A percentile compares a stretch with the other conserved stretches of the same genome.
Evolutionary conservation across 2,329 filamentous ascomycete species (phyloP).

Genomic region (Diaporthe sp.): DNA sequence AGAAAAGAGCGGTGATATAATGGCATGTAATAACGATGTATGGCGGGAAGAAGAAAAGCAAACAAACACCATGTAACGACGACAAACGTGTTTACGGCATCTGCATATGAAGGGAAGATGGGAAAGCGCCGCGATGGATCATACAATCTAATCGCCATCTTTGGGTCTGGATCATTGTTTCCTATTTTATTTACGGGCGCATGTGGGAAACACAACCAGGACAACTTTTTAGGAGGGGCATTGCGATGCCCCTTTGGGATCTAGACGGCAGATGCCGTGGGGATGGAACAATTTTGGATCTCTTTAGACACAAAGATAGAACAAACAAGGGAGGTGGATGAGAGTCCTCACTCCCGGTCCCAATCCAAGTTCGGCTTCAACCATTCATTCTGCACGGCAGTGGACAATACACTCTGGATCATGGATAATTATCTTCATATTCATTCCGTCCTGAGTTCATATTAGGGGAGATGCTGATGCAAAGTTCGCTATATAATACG

Average conservation of each 20-base stretch:
- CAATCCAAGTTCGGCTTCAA: neutral
- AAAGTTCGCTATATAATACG: constrained; percentile 17
- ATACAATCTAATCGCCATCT: too few species aligned
- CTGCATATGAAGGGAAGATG: constrained; percentile 11
- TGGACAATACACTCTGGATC: neutral
- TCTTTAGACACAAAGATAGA: constrained; percentile 1
- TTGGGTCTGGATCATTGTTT: neutral
- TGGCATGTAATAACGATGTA: neutral
- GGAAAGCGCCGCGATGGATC: neutral
- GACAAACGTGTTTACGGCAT: constrained; percentile 18
- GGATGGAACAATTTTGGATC: neutral
- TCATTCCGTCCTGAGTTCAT: neutral
- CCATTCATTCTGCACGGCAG: neutral
- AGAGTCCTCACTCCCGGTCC: neutral
- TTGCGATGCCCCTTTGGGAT: neutral
- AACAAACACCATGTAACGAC: neutral
- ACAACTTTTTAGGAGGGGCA: neutral
- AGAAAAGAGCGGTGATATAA: neutral
- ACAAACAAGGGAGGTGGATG: neutral
- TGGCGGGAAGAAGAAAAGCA: neutral
- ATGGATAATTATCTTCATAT: constrained; percentile 11
- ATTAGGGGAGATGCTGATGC: neutral
- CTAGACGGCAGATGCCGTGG: neutral
- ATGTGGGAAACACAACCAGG: neutral
- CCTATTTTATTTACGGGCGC: neutral